Conservation (phyloP, 2,329 filamentous ascomycete genomes). For the Beauveria varroae region DNA sequence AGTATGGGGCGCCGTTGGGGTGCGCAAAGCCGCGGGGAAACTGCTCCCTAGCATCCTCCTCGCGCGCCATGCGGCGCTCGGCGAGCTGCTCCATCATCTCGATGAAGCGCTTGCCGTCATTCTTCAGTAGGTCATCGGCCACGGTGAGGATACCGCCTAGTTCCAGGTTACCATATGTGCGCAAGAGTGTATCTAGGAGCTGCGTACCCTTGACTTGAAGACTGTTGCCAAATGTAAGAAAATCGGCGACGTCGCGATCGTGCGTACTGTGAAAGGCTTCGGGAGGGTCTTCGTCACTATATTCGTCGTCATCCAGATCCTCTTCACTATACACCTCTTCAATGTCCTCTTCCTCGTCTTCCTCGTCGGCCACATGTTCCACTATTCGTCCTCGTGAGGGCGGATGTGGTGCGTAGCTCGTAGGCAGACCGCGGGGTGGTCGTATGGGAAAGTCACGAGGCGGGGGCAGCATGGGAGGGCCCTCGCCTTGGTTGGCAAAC, state of each 20-base stretch:
- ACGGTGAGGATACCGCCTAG: conserved; percentile 96
- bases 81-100: conserved; percentile 99
- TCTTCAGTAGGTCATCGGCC: conserved; percentile 95
- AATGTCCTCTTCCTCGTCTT: conserved; percentile 45
- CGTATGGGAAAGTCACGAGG: conserved; percentile 56
- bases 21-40: conserved; percentile 53
- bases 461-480: conserved; percentile 42
- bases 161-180: conserved; percentile 40
- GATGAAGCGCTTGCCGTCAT: conserved; percentile 98
- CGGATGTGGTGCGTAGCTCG: conserved; percentile 56
- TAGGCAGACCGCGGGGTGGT: conserved; percentile 50
- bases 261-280: conserved; percentile 59
- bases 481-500: conserved; percentile 79
- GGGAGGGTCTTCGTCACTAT: conserved; percentile 57
- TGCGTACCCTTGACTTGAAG: conserved; percentile 79
- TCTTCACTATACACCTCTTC: conserved; percentile 44
- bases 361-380: conserved; percentile 52
- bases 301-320: conserved; percentile 51
- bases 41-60: conserved; percentile 69
- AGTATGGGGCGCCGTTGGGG: conserved; percentile 50
- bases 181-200: conserved; percentile 36
- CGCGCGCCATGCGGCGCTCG: conserved; percentile 92
- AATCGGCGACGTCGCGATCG: conserved; percentile 68
- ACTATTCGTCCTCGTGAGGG: conserved; percentile 70
- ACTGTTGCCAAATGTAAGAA: conserved; percentile 96